Conservation (phyloP, 768 basidiomycete species). For the Trametes maxima region DNA sequence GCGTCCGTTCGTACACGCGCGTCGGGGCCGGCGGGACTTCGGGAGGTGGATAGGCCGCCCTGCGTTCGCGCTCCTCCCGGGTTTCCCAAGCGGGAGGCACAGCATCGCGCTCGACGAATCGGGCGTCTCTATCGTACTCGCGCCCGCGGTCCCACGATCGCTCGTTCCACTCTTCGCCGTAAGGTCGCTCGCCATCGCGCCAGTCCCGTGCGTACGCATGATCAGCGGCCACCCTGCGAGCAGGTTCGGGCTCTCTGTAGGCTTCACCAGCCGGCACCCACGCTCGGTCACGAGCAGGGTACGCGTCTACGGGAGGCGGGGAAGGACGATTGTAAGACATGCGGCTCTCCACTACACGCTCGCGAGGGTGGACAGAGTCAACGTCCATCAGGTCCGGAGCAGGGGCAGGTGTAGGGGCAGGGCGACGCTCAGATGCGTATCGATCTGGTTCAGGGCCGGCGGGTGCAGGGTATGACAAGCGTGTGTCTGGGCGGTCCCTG, state of each 20-base stretch:
- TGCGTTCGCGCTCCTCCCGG: constrained; percentile 34
- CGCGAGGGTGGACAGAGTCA: constrained; percentile 24
- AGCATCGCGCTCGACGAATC: constrained; percentile 27
- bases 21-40: constrained; percentile 4
- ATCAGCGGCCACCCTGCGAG: constrained; percentile 17
- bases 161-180: constrained; percentile 28
- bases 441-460: constrained; percentile 25
- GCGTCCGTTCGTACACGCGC: constrained; percentile 31
- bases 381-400: constrained; percentile 28
- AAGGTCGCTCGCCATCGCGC: constrained; percentile 24
- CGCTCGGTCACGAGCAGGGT: constrained; percentile 16
- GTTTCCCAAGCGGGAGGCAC: constrained; percentile 30
- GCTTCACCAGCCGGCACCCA: constrained; percentile 27
- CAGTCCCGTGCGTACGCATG: constrained; percentile 23
- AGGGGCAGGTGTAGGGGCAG: not conserved
- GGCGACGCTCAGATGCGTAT: constrained; percentile 27
- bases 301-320: constrained; percentile 19
- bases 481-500: constrained; percentile 11
- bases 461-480: constrained; percentile 14
- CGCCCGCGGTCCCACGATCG: constrained; percentile 28
- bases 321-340: constrained; percentile 28
- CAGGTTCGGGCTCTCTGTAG: constrained; percentile 20
- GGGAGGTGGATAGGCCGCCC: constrained; percentile 24
- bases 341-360: constrained; percentile 6
- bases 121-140: constrained; percentile 25